Evolutionary conservation across 805 yeast species (phyloP).

Genomic region (Pichia kluyveri): DNA sequence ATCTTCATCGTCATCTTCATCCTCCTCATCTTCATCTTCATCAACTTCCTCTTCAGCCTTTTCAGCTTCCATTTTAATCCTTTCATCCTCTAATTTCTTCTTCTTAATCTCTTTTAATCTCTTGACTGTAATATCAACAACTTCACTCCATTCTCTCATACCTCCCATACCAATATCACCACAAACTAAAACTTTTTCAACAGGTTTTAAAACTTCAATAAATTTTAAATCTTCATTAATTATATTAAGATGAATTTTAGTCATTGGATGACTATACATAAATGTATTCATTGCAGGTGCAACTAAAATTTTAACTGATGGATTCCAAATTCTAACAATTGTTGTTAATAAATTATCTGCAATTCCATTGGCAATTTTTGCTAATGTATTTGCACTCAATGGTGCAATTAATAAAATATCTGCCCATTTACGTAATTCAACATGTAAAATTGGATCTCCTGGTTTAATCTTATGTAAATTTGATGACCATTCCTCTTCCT

Average conservation of each 20-base stretch:
- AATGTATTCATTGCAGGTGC: constrained; percentile 97
- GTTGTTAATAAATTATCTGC: constrained; percentile 89
- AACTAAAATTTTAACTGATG: constrained; percentile 74
- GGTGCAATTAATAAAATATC: constrained; percentile 93
- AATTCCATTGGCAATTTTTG: constrained; percentile 82
- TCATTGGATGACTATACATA: constrained; percentile 82
- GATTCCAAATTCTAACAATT: constrained; percentile 93
- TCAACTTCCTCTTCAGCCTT: neutral
- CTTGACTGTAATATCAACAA: constrained; percentile 75
- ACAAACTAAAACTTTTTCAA: constrained; percentile 88
- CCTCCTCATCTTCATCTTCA: constrained; percentile 2
- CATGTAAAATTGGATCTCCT: constrained; percentile 92
- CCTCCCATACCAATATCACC: constrained; percentile 99
- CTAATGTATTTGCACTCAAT: constrained; percentile 82
- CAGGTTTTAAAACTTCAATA: constrained; percentile 89
- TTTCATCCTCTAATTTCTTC: constrained; percentile 25
- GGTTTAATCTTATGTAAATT: constrained; percentile 43
- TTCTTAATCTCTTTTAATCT: constrained; percentile 57
- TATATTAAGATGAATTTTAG: constrained; percentile 70
- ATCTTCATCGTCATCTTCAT: constrained; percentile 2
- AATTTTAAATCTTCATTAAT: constrained; percentile 89
- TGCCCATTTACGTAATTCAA: constrained; percentile 94
- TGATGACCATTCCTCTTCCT: constrained; percentile 80
- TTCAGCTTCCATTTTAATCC: constrained; percentile 9
- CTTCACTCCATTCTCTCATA: constrained; percentile 95